Evolutionary conservation across 306 rosid genomes (phyloP).

Genomic region (Begonia loranthoides): DNA sequence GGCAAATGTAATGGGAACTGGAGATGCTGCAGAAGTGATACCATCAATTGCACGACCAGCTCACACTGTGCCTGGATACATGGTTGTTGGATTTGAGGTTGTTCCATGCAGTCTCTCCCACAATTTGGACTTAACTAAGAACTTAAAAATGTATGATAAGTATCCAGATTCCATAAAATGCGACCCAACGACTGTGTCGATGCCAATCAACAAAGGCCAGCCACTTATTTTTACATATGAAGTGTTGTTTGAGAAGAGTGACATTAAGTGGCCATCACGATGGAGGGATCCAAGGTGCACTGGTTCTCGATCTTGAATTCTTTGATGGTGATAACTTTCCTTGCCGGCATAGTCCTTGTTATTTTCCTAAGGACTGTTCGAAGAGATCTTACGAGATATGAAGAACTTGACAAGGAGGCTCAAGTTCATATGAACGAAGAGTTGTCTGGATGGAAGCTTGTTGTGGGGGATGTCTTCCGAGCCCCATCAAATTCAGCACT

Average conservation of each 20-base stretch:
- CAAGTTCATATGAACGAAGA: slow-evolving; percentile 73
- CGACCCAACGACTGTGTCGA: slow-evolving; percentile 42
- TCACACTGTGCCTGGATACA: slow-evolving; percentile 41
- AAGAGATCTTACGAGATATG: slow-evolving; percentile 58
- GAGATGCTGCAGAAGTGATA: slow-evolving; percentile 61
- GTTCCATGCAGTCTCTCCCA: slow-evolving; percentile 52
- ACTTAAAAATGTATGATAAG: slow-evolving; percentile 27
- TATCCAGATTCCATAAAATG: slow-evolving; percentile 35
- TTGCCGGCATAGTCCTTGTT: slow-evolving; percentile 66
- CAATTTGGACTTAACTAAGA: slow-evolving; percentile 30
- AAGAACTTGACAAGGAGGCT: slow-evolving; percentile 70
- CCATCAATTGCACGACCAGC: slow-evolving; percentile 27
- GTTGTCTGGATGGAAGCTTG: slow-evolving; percentile 74
- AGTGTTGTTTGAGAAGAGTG: slow-evolving; percentile 53
- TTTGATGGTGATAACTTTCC: slow-evolving; percentile 58
- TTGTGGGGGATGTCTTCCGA: slow-evolving; percentile 65
- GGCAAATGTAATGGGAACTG: slow-evolving; percentile 62
- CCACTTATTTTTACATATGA: slow-evolving; percentile 46
- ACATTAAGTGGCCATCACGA: slow-evolving; percentile 64
- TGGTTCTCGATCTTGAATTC: slow-evolving; percentile 71
- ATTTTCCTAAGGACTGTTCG: slow-evolving; percentile 63
- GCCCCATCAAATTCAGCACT: slow-evolving; percentile 36
- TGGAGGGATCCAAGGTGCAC: slow-evolving; percentile 75
- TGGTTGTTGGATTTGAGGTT: slow-evolving; percentile 73
- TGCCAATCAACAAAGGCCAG: slow-evolving; percentile 57